Conservation (phyloP, 2,329 filamentous ascomycete species). For the Zarea fungicola region DNA sequence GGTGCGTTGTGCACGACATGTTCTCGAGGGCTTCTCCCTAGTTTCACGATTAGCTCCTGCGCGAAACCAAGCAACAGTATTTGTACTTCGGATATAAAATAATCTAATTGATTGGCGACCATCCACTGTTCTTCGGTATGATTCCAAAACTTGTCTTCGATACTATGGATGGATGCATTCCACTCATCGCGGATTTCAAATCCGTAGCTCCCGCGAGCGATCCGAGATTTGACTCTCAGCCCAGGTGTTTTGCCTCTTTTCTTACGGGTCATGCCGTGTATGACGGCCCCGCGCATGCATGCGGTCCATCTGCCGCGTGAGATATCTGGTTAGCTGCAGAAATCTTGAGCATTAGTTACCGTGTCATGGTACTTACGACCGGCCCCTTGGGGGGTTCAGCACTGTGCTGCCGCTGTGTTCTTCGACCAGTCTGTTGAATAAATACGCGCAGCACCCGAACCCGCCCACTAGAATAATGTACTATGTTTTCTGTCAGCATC, state of each 20-base stretch:
- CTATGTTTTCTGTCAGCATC: constrained; percentile 17
- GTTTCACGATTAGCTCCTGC: not conserved
- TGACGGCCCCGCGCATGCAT: too few relatives aligned
- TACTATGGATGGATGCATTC: too few relatives aligned
- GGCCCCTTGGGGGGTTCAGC: constrained; percentile 25
- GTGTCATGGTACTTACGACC: constrained; percentile 34
- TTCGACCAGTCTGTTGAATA: constrained; percentile 19
- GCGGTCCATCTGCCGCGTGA: constrained; percentile 36
- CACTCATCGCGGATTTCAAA: too few relatives aligned
- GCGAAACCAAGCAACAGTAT: constrained; percentile 15
- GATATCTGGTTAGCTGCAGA: too few relatives aligned
- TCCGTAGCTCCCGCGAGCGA: too few relatives aligned
- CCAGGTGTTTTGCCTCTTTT: too few relatives aligned
- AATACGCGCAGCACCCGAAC: constrained; percentile 28
- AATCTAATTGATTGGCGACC: constrained; percentile 20
- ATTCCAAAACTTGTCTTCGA: too few relatives aligned
- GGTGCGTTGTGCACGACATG: not conserved
- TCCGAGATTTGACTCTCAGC: too few relatives aligned
- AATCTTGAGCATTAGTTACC: too few relatives aligned
- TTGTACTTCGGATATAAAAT: constrained; percentile 28
- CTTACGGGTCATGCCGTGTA: too few relatives aligned
- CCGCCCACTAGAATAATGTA: constrained; percentile 35
- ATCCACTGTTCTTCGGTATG: not conserved
- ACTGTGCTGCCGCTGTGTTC: constrained; percentile 15
- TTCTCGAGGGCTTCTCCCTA: constrained; percentile 15